Percentiles rank a stretch among this genome's conserved stretches.
Conservation (phyloP, 768 basidiomycete species). For the Pulveroboletus ravenelii region DNA sequence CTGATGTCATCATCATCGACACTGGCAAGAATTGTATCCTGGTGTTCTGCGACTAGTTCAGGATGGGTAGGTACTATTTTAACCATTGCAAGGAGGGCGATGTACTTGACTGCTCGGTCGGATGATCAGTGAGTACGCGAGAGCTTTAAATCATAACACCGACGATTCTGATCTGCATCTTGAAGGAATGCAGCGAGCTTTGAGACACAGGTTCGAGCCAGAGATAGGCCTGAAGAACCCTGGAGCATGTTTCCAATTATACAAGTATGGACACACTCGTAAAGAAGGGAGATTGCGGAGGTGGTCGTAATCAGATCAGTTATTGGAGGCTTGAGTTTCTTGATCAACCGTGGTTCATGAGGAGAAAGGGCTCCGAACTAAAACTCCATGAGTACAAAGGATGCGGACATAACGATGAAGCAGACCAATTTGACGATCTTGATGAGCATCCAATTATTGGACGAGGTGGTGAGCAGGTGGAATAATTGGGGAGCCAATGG, state of each 20-base stretch:
- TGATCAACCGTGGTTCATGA: conserved; percentile 87
- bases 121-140: conserved; percentile 13
- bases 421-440: conserved; percentile 94
- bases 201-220: conserved; percentile 86
- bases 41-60: conserved; percentile 84
- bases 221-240: conserved; percentile 64
- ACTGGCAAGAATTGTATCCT: conserved; percentile 84
- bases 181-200: conserved; percentile 90
- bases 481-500: conserved; percentile 89
- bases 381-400: background rate
- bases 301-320: conserved; percentile 95
- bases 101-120: conserved; percentile 82
- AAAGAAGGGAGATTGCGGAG: conserved; percentile 89
- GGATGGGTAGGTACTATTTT: conserved; percentile 94
- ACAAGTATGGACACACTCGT: conserved; percentile 97
- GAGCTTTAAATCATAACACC: conserved; percentile 32
- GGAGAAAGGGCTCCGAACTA: conserved; percentile 94
- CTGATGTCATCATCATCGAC: conserved; percentile 92
- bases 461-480: conserved; percentile 85
- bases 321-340: conserved; percentile 90
- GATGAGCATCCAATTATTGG: conserved; percentile 99
- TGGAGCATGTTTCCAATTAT: conserved; percentile 96
- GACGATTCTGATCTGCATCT: conserved; percentile 94
- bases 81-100: conserved; percentile 89
- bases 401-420: background rate